Evolutionary conservation across 2,329 filamentous ascomycete genomes (phyloP).

Genomic region (Neonectria sp.): DNA sequence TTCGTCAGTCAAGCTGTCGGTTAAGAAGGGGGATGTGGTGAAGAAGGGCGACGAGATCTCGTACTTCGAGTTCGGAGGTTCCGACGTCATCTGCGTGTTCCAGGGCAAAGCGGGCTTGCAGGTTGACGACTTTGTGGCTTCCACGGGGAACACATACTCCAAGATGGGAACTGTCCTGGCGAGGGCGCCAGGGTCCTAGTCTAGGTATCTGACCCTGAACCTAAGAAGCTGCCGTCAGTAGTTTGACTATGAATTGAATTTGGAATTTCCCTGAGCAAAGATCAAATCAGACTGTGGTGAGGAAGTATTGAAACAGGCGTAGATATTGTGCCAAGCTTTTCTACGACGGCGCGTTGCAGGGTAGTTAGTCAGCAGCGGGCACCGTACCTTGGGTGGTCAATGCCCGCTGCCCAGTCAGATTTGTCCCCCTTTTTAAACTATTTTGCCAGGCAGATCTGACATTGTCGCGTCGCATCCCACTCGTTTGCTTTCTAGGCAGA

Average conservation of each 20-base stretch:
- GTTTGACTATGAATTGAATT: neutral
- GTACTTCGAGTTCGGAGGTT: slow-evolving; percentile 61
- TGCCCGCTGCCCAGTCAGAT: no score
- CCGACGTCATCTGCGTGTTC: slow-evolving; percentile 59
- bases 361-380: no score
- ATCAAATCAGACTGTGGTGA: no score
- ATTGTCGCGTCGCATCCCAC: neutral
- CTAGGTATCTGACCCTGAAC: neutral
- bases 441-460: no score
- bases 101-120: slow-evolving; percentile 43
- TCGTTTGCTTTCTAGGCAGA: neutral
- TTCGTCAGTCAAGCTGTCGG: slow-evolving; percentile 56
- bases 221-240: neutral
- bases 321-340: no score
- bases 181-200: slow-evolving; percentile 7
- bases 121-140: slow-evolving; percentile 37
- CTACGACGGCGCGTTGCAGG: no score
- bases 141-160: slow-evolving; percentile 32
- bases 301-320: no score
- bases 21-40: slow-evolving; percentile 42
- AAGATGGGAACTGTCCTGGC: slow-evolving; percentile 40
- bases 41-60: slow-evolving; percentile 60
- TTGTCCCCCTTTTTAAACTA: no score
- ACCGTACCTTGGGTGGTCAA: no score
- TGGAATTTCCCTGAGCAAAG: neutral